phyloP scores from a whole-genome alignment of 73 alveolate genomes.

The Breviolum minutum region DNA sequence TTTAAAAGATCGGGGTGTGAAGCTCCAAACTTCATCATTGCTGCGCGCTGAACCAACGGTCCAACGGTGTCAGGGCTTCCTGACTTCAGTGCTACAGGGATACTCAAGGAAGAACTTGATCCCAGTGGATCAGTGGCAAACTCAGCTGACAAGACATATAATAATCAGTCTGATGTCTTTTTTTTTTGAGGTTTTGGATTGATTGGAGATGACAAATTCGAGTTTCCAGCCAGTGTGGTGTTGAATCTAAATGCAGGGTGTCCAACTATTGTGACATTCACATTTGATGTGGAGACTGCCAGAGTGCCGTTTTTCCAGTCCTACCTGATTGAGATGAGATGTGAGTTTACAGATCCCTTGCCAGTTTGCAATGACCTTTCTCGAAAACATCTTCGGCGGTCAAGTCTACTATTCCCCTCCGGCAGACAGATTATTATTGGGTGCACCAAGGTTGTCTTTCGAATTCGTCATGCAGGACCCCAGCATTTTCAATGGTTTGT shows the following conservation, averaged over 20 bases:
- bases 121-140: constrained; percentile 98
- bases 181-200: constrained; percentile 96
- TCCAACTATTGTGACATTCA: neutral
- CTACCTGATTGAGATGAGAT: too few relatives aligned
- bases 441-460: constrained; percentile 20
- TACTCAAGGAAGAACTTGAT: constrained; percentile 98
- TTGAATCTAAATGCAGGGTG: too few relatives aligned
- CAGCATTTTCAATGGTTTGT: neutral
- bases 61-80: constrained; percentile 97
- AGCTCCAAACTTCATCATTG: too few relatives aligned
- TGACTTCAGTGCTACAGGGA: constrained; percentile 99
- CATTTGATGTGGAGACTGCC: too few relatives aligned
- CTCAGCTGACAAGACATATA: constrained; percentile 85
- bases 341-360: too few relatives aligned
- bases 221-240: neutral
- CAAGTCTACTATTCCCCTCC: too few relatives aligned
- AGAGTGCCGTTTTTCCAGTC: too few relatives aligned
- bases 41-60: neutral
- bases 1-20: too few relatives aligned
- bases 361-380: too few relatives aligned
- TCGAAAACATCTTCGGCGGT: too few relatives aligned
- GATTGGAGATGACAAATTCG: neutral
- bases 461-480: constrained; percentile 73
- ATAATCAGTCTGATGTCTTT: too few relatives aligned
- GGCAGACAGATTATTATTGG: too few relatives aligned